Evolutionary conservation across 2,329 filamentous ascomycete genomes (phyloP).

Genomic region (Aspergillus brunneoviolaceus): DNA sequence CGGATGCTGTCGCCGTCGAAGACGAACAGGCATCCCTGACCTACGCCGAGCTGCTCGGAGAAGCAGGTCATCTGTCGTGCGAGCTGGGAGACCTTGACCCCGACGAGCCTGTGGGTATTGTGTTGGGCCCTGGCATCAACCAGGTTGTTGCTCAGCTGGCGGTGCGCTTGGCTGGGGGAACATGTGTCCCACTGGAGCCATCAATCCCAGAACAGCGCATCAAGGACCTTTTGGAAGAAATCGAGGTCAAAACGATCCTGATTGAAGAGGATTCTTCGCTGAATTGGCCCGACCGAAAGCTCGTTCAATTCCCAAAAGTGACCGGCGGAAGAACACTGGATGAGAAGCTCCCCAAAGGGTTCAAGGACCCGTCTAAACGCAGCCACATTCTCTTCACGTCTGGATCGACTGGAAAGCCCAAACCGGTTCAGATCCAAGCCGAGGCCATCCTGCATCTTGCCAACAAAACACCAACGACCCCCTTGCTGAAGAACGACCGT

Average conservation of each 20-base stretch:
- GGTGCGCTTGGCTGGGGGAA: neutral
- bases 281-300: neutral
- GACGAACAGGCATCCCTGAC: neutral
- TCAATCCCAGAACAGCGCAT: neutral
- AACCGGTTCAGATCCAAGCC: conserved; percentile 74
- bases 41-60: neutral
- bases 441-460: conserved; percentile 22
- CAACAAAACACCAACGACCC: conserved; percentile 1
- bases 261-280: neutral
- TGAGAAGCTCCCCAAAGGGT: neutral
- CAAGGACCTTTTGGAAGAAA: neutral
- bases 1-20: neutral
- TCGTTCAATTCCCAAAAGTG: neutral
- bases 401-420: conserved; percentile 69
- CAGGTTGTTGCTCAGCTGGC: neutral
- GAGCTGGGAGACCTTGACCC: neutral
- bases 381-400: conserved; percentile 56
- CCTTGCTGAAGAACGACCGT: conserved; percentile 10
- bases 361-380: neutral
- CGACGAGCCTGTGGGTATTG: neutral
- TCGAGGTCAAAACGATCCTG: neutral
- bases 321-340: neutral
- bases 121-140: neutral
- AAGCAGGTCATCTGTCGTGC: neutral
- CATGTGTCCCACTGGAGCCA: neutral